phyloP scores from a whole-genome alignment of 768 basidiomycete species.

The Agrocybe pediades region DNA sequence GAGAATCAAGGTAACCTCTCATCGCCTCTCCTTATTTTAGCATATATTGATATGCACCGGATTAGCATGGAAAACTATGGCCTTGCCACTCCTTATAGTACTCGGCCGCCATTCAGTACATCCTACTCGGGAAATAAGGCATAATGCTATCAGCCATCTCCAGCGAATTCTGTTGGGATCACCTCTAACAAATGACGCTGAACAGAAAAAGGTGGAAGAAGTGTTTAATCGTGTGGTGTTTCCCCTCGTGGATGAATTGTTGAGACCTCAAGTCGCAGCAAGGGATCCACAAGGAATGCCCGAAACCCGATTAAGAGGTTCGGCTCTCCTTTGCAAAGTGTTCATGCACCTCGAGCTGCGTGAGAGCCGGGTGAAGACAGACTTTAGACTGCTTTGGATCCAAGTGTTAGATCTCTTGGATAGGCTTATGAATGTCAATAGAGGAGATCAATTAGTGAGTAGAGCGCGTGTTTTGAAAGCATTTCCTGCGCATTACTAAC shows the following conservation, averaged over 20 bases:
- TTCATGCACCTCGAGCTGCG: slow-evolving; percentile 93
- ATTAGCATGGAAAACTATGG: slow-evolving; percentile 75
- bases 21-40: neutral
- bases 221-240: slow-evolving; percentile 90
- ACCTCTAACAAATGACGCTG: slow-evolving; percentile 57
- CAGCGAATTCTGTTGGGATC: slow-evolving; percentile 86
- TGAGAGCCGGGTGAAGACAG: slow-evolving; percentile 57
- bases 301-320: slow-evolving; percentile 86
- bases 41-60: neutral
- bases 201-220: slow-evolving; percentile 69
- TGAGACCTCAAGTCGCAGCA: slow-evolving; percentile 79
- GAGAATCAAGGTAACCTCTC: slow-evolving; percentile 41
- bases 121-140: slow-evolving; percentile 81
- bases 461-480: neutral
- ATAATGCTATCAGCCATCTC: slow-evolving; percentile 75
- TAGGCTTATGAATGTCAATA: slow-evolving; percentile 83
- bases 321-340: slow-evolving; percentile 89
- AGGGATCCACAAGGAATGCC: slow-evolving; percentile 87
- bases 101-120: slow-evolving; percentile 84
- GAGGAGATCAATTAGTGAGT: slow-evolving; percentile 84
- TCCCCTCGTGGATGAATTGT: slow-evolving; percentile 87
- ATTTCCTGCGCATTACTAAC: neutral
- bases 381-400: slow-evolving; percentile 82
- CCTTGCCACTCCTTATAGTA: slow-evolving; percentile 71
- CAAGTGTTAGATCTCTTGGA: slow-evolving; percentile 88